phyloP scores from a whole-genome alignment of 306 rosid species.

The Inga oerstediana region DNA sequence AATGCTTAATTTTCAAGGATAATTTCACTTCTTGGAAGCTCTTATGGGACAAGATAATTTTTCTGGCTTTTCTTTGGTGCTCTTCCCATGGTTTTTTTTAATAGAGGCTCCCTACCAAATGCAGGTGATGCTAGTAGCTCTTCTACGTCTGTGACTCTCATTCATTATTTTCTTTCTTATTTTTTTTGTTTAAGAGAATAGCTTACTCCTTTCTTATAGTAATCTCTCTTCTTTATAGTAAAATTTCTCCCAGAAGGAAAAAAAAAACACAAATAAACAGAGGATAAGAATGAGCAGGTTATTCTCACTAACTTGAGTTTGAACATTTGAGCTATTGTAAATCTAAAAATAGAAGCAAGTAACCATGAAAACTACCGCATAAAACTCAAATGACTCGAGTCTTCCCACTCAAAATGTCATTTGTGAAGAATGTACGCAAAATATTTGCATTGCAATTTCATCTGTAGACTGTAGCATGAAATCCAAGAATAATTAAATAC shows the following conservation, averaged over 20 bases:
- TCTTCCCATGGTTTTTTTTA: neutral
- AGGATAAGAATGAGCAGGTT: neutral
- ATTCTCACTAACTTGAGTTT: neutral
- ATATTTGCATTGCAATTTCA: neutral
- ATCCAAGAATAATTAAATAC: neutral
- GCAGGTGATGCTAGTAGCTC: neutral
- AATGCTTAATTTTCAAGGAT: neutral
- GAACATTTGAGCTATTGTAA: neutral
- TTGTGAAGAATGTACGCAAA: neutral
- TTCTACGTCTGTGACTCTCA: neutral
- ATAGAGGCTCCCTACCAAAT: neutral
- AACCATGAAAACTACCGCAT: neutral
- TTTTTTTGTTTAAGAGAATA: neutral
- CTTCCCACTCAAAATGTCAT: neutral
- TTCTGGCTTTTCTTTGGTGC: neutral
- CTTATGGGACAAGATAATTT: neutral
- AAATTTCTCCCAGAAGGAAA: neutral
- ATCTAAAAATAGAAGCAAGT: neutral
- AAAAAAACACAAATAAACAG: neutral
- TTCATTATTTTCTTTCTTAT: neutral
- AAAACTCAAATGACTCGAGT: neutral
- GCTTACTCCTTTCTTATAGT: neutral
- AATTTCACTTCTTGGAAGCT: neutral
- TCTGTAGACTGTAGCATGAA: neutral
- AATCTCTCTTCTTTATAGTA: neutral